Percentiles rank a stretch among this genome's conserved stretches.
Evolutionary conservation across 768 basidiomycete genomes (phyloP).

Genomic region (Auricularia sp.): DNA sequence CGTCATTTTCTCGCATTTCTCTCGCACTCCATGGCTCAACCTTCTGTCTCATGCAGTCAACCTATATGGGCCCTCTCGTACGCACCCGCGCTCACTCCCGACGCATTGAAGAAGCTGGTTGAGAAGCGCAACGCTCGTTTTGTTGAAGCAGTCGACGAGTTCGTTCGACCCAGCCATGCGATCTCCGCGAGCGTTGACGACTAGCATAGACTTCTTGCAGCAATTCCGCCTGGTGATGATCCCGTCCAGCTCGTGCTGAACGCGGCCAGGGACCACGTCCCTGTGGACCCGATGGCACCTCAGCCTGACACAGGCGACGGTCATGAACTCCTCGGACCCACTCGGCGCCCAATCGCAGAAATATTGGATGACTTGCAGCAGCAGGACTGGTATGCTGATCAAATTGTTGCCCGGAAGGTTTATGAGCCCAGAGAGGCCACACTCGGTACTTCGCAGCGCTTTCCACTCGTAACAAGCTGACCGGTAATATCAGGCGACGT

Average conservation of each 20-base stretch:
- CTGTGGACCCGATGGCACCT: slow-evolving; percentile 40
- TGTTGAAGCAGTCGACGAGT: slow-evolving; percentile 59
- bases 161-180: slow-evolving; percentile 10
- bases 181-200: not conserved
- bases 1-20: not conserved
- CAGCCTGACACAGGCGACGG: slow-evolving; percentile 5
- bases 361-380: slow-evolving; percentile 48
- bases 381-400: slow-evolving; percentile 57
- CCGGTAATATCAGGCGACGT: slow-evolving; percentile 27
- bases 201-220: slow-evolving; percentile 43
- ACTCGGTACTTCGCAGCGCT: not conserved
- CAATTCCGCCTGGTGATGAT: slow-evolving; percentile 44
- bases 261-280: slow-evolving; percentile 62
- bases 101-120: slow-evolving; percentile 57
- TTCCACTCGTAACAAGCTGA: too few species aligned
- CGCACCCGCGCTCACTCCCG: slow-evolving; percentile 39
- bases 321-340: slow-evolving; percentile 8
- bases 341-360: slow-evolving; percentile 44
- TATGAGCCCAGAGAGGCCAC: slow-evolving; percentile 37
- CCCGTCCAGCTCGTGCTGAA: slow-evolving; percentile 51
- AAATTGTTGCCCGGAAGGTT: slow-evolving; percentile 51
- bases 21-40: slow-evolving; percentile 5
- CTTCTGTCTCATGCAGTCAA: not conserved
- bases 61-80: slow-evolving; percentile 19
- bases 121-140: slow-evolving; percentile 61